phyloP scores from a whole-genome alignment of 2,329 filamentous ascomycete species.

The Aspergillus felis region DNA sequence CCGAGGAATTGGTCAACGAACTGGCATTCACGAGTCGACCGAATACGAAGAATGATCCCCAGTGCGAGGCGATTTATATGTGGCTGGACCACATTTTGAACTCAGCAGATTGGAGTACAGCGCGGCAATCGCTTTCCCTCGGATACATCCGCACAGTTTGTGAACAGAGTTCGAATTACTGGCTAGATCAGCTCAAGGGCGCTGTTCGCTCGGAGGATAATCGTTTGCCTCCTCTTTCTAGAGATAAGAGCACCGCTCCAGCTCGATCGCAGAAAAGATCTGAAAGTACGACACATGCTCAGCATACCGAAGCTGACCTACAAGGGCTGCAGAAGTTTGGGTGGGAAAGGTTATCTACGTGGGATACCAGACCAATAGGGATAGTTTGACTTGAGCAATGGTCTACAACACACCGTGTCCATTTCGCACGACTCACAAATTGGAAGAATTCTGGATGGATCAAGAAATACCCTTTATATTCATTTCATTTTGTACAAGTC shows the following conservation, averaged over 20 bases:
- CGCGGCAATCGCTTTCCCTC: conserved; percentile 25
- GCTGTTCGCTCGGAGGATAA: conserved; percentile 13
- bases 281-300: not conserved
- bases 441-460: not conserved
- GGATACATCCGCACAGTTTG: conserved; percentile 34
- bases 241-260: not conserved
- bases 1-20: conserved; percentile 34
- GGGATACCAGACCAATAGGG: conserved; percentile 33
- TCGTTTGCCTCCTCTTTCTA: not conserved
- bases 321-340: conserved; percentile 23
- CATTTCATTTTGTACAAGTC: not conserved
- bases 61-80: conserved; percentile 42
- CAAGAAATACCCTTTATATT: not conserved
- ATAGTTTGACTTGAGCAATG: conserved; percentile 16
- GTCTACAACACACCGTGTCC: not conserved
- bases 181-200: conserved; percentile 24
- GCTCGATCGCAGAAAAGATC: not conserved
- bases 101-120: conserved; percentile 34
- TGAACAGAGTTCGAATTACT: conserved; percentile 28
- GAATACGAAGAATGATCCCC: conserved; percentile 24
- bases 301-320: conserved; percentile 11
- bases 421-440: not conserved
- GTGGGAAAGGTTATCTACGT: conserved; percentile 27
- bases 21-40: conserved; percentile 26
- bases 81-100: conserved; percentile 50